Evolutionary conservation across 2,329 filamentous ascomycete genomes (phyloP), one percentile per base, ranked within the genome.

Genomic region (Pseudogymnoascus sp.): DNA sequence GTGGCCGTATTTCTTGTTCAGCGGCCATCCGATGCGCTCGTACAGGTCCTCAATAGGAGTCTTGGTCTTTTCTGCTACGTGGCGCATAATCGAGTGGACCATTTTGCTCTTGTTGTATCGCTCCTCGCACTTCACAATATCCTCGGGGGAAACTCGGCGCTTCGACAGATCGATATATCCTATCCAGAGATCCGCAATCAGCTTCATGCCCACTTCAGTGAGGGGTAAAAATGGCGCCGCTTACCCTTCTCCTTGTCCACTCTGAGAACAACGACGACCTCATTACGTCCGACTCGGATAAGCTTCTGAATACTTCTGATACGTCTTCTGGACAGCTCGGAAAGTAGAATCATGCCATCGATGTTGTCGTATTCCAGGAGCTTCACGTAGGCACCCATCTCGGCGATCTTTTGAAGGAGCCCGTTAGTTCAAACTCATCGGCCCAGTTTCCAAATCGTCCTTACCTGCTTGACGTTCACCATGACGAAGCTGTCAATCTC

Each of bases 71-170:
- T 99, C 92, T 68, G 94, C 93, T 65, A 99, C 94, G 76, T 99
- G 94, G 75, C 93, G 88, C 90, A 99, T 93, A 77, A 99, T 97
- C 60, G 91, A 95, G 78, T 99, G 94, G 39, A 97, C 94, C 82
- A 96, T 95, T 82, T 99, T 99, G 81, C 91, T 90, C 87, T 99
- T 99, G 85, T 99, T 99, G 83, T 97, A 99, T 69, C 94, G 86
- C 80, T 99, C 94, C 75, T 99, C 94, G 75, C 95, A 99, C 80
- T 97, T 97, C 69, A 96, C 82, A 66, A 97, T 94, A 79, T 99
- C 94, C 75, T 99, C 94, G 47, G 94, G 89, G 43, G 92, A 97
- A 63, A 99, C 94, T 80, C 94, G 89, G 73, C 94, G 92, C 82
- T 99, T 99, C 65, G 91, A 96, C 74, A 99, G 80, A 87, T 99